Evolutionary conservation across 1,139 yeast species (phyloP).

Genomic region (Yamadazyma kanchanaburiensis): DNA sequence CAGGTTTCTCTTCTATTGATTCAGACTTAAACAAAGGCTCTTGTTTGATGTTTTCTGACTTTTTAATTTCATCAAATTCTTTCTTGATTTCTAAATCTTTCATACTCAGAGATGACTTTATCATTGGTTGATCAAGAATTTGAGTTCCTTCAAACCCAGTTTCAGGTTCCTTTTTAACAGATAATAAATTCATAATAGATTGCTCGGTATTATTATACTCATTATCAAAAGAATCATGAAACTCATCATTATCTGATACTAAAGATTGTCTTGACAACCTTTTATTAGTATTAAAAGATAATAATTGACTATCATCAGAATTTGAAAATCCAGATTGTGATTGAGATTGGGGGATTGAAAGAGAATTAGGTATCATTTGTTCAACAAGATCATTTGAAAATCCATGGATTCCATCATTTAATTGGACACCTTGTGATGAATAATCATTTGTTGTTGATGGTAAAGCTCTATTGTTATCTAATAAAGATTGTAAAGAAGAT

Average conservation of each 20-base stretch:
- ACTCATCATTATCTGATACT: constrained; percentile 20
- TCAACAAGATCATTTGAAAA: constrained; percentile 39
- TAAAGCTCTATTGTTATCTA: constrained; percentile 34
- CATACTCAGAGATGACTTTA: constrained; percentile 10
- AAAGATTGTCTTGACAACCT: constrained; percentile 8
- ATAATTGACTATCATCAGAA: constrained; percentile 14
- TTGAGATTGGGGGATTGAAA: too few relatives aligned
- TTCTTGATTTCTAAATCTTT: constrained; percentile 5
- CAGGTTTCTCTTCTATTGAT: not conserved
- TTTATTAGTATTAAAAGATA: constrained; percentile 8
- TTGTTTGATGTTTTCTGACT: not conserved
- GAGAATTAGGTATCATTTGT: constrained; percentile 32
- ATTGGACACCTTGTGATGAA: constrained; percentile 27
- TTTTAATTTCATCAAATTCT: constrained; percentile 2
- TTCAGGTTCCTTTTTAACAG: constrained; percentile 9
- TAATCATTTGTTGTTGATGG: constrained; percentile 19
- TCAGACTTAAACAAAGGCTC: not conserved
- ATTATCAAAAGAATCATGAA: constrained; percentile 36
- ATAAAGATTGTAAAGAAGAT: constrained; percentile 41
- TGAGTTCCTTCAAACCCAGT: constrained; percentile 3
- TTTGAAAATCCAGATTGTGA: constrained; percentile 3
- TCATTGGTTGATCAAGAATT: constrained; percentile 1
- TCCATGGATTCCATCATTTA: constrained; percentile 46
- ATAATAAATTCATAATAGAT: constrained; percentile 38
- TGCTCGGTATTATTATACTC: constrained; percentile 40